Evolutionary conservation across 768 basidiomycete species (phyloP).

Genomic region (Solioccasus polychromus): DNA sequence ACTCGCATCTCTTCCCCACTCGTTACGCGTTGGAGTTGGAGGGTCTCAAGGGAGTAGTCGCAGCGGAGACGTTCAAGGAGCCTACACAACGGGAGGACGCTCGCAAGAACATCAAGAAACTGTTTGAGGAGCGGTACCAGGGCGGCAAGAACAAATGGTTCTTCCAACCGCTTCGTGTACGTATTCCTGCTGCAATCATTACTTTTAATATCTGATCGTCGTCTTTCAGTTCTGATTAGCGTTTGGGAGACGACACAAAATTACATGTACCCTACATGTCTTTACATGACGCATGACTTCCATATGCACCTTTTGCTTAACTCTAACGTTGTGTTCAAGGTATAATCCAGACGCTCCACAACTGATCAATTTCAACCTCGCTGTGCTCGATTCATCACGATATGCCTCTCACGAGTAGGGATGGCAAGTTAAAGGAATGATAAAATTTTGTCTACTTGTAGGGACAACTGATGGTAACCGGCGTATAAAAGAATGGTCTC

Average conservation of each 20-base stretch:
- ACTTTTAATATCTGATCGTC: constrained; percentile 6
- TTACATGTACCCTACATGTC: constrained; percentile 38
- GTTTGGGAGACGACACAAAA: constrained; percentile 30
- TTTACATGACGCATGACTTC: constrained; percentile 25
- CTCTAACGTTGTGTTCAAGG: neutral
- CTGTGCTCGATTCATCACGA: neutral
- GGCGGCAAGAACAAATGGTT: constrained; percentile 98
- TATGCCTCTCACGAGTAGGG: neutral
- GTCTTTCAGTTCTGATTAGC: constrained; percentile 35
- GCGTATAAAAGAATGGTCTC: constrained; percentile 21
- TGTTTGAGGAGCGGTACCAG: constrained; percentile 92
- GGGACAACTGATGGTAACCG: constrained; percentile 7
- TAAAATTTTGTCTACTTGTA: constrained; percentile 21
- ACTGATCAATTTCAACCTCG: neutral
- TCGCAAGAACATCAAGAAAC: constrained; percentile 95
- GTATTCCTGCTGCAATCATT: constrained; percentile 10
- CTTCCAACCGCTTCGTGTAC: constrained; percentile 82
- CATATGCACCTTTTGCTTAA: constrained; percentile 15
- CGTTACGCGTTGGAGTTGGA: constrained; percentile 98
- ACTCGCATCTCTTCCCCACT: constrained; percentile 98
- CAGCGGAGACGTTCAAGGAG: constrained; percentile 94
- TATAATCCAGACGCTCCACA: too few relatives aligned
- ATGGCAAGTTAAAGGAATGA: constrained; percentile 17
- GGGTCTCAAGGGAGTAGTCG: constrained; percentile 82
- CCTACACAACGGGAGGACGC: constrained; percentile 90